Percentiles rank a stretch among this genome's conserved stretches.
Conservation (phyloP, 768 basidiomycete species). For the Cystofilobasidium capitatum region DNA sequence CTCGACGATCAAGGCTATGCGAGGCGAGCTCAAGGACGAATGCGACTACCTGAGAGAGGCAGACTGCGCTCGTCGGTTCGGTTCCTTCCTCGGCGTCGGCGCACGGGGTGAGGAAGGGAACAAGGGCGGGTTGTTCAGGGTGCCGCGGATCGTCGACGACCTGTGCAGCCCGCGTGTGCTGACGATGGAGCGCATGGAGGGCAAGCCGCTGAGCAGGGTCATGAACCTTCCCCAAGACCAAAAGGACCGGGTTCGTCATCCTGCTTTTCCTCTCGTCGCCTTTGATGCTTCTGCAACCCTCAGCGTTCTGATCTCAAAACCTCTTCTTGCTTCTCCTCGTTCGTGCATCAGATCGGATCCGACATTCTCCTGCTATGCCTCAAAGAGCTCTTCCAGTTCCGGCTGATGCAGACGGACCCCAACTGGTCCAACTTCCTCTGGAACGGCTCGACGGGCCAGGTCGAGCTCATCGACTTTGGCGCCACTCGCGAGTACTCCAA, state of each 20-base stretch:
- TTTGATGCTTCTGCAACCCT: no score
- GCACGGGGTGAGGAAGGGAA: conserved; percentile 14
- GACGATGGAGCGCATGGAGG: conserved; percentile 77
- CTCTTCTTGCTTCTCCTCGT: not conserved
- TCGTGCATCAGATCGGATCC: conserved; percentile 67
- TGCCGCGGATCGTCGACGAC: conserved; percentile 73
- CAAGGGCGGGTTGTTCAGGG: conserved; percentile 54
- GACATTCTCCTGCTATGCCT: conserved; percentile 76
- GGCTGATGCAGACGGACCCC: conserved; percentile 95
- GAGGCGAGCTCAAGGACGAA: conserved; percentile 79
- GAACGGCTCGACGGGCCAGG: conserved; percentile 58
- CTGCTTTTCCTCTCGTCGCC: not conserved
- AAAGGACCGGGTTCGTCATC: conserved; percentile 56
- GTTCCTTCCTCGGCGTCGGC: conserved; percentile 30
- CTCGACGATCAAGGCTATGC: conserved; percentile 78
- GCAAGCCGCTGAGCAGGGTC: conserved; percentile 70
- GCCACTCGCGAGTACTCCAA: conserved; percentile 78
- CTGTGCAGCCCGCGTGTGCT: conserved; percentile 71
- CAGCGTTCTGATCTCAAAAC: not conserved
- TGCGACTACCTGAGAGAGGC: conserved; percentile 85
- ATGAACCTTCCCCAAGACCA: conserved; percentile 47
- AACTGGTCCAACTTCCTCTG: conserved; percentile 98
- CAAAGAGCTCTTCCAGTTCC: conserved; percentile 78
- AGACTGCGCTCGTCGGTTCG: conserved; percentile 54
- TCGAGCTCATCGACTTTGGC: conserved; percentile 91